Evolutionary conservation across 2,329 filamentous ascomycete genomes (phyloP).

Genomic region (Cladosporium oxysporum): DNA sequence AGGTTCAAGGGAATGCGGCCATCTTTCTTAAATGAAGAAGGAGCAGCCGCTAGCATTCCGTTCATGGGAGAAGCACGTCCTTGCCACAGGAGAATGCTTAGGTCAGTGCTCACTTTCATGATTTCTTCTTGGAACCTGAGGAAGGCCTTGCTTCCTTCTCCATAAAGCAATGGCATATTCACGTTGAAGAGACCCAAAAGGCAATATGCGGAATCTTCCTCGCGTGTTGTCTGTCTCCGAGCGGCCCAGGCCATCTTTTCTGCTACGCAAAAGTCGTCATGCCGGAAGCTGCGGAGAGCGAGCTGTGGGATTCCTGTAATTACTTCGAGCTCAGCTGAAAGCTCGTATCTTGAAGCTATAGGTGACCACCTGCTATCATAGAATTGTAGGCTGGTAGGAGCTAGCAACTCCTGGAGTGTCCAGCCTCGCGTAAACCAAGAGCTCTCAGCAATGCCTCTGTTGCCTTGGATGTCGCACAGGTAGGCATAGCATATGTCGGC

Average conservation of each 20-base stretch:
- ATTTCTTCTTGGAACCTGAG: conserved; percentile 40
- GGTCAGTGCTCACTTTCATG: conserved; percentile 22
- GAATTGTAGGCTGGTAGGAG: conserved; percentile 21
- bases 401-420: conserved; percentile 24
- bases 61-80: not conserved
- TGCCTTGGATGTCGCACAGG: conserved; percentile 31
- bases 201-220: conserved; percentile 49
- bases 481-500: conserved; percentile 39
- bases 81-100: conserved; percentile 12
- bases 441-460: not conserved
- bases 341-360: conserved; percentile 25
- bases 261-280: conserved; percentile 21
- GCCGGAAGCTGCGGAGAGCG: conserved; percentile 25
- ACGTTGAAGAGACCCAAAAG: conserved; percentile 49
- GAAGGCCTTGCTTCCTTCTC: conserved; percentile 35
- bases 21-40: not conserved
- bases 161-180: conserved; percentile 49
- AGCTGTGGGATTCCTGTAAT: conserved; percentile 33
- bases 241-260: conserved; percentile 28
- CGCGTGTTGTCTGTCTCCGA: conserved; percentile 23
- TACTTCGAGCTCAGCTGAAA: conserved; percentile 22
- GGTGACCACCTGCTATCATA: conserved; percentile 20
- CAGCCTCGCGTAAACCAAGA: conserved; percentile 23
- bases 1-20: not conserved
- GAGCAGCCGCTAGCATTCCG: not conserved